Evolutionary conservation across 148 eudicot species (phyloP).

Genomic region (Pharnaceum exiguum): DNA sequence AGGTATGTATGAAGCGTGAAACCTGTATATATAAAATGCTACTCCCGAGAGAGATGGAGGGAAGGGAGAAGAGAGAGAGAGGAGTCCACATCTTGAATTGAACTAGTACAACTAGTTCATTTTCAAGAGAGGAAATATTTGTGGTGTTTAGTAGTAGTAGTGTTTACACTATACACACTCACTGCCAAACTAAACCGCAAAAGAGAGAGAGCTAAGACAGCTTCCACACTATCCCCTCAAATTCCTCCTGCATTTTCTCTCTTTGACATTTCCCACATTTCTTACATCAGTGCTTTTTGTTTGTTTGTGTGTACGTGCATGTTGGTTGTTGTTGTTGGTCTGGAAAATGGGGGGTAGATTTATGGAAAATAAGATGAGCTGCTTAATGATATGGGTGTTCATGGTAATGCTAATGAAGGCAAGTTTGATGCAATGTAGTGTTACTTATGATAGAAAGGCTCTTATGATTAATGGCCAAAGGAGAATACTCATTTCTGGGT

Average conservation of each 20-base stretch:
- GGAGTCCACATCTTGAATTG: too few species aligned
- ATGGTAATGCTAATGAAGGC: slow-evolving; percentile 9
- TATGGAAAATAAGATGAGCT: slow-evolving; percentile 10
- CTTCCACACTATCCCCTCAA: not conserved
- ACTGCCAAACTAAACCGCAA: slow-evolving; percentile 16
- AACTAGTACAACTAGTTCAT: too few species aligned
- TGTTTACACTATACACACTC: slow-evolving; percentile 6
- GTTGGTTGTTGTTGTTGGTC: too few species aligned
- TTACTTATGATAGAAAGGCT: slow-evolving; percentile 60
- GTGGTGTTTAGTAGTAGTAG: too few species aligned
- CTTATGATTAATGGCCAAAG: slow-evolving; percentile 64
- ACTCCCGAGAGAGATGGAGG: slow-evolving; percentile 15
- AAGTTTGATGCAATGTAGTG: slow-evolving; percentile 37
- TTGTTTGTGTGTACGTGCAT: too few species aligned
- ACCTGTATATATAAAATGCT: slow-evolving; percentile 4
- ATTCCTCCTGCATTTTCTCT: slow-evolving; percentile 1
- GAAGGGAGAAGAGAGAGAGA: not conserved
- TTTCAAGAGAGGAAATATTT: too few species aligned
- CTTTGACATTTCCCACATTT: slow-evolving; percentile 5
- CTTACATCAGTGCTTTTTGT: not conserved
- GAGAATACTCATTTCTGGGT: slow-evolving; percentile 76
- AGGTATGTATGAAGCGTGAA: slow-evolving; percentile 16
- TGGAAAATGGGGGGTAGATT: slow-evolving; percentile 6
- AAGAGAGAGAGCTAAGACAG: too few species aligned
- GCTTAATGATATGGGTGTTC: slow-evolving; percentile 1